Base-by-base conservation (phyloP, 805 yeast species). In the Yarrowia phangngaensis region DNA sequence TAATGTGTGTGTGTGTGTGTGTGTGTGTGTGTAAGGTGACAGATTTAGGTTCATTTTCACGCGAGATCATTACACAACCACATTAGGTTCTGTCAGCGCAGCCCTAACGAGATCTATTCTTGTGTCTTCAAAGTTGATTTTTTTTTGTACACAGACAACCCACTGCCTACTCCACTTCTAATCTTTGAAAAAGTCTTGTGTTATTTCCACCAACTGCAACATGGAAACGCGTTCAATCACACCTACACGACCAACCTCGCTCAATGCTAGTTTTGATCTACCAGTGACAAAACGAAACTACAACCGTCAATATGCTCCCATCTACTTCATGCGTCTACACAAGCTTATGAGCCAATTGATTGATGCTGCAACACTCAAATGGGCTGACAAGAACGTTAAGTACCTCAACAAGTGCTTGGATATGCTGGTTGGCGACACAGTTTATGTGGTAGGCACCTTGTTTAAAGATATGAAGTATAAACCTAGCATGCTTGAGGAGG, bases 391-490 rank as follows among this genome's bases (percentile, higher is more conserved):
- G 58, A 67, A 66, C 30, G 74, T 66, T 54, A 70, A 63, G 55
- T 70, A 58, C 54, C 69, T 62, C 38, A 67, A 63, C 58, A 78
- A 70, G 63, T 75, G 79, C 1, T 65, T 87, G 52, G 94, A 86
- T 57, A 77, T 86, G 7, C 65, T 68, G 8, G 71, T 74, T 23
- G 76, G 79, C 51, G 72, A 75, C 52, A 73, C 82, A 14, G 75
- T 85, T 54, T 92, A 90, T 90, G 79, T 87, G 9, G 72, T 82
- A 19, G 98, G 98, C 2, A 86, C 97, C 0, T 72, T 89, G 0
- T 87, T 82, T 59, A 75, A 85, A 58, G 95, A 89, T 53, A 74
- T 86, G 80, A 79, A 79, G 59, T 78, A 78, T 59, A 92, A 92
- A 60, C 88, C 95, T 4, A 83, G 89, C 62, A 80, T 92, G 45